Conservation (phyloP, 176 grass and related monocot genomes). For the Bothriochloa decipiens region DNA sequence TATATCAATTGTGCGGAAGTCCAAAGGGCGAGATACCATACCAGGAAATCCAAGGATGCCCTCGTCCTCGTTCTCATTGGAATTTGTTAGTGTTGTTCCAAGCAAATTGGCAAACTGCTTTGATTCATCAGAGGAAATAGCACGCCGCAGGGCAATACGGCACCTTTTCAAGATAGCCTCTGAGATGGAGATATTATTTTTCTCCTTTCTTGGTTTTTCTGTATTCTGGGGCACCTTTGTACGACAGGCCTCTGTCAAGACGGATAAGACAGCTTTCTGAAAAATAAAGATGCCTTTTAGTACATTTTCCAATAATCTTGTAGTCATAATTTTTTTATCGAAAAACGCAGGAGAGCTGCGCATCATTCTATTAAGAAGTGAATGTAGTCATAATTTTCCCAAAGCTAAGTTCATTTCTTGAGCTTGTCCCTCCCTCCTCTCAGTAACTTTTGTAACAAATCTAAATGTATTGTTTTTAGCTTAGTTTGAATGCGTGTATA, state of each 20-base stretch:
- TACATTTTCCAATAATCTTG: conserved; percentile 13
- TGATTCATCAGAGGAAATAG: conserved; percentile 78
- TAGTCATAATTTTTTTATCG: background rate
- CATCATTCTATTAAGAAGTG: no score
- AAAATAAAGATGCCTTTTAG: conserved; percentile 34
- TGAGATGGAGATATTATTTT: conserved; percentile 68
- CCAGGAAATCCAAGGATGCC: conserved; percentile 97
- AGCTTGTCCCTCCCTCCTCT: background rate
- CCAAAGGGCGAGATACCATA: conserved; percentile 93
- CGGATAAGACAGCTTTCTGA: conserved; percentile 93
- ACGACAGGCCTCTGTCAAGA: conserved; percentile 71
- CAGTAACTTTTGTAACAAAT: conserved; percentile 15
- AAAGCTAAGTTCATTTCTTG: background rate
- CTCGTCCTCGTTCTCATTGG: conserved; percentile 90
- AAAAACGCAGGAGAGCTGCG: no score
- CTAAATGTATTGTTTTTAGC: background rate
- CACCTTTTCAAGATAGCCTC: conserved; percentile 86
- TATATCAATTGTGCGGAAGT: conserved; percentile 97
- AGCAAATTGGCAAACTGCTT: conserved; percentile 96
- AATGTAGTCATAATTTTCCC: background rate
- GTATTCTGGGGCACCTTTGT: conserved; percentile 50
- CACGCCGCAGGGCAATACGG: conserved; percentile 67
- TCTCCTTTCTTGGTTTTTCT: conserved; percentile 59
- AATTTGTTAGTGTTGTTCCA: conserved; percentile 80
- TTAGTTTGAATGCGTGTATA: background rate